phyloP scores from a whole-genome alignment of 768 basidiomycete genomes.

The Lactarius evosmus region DNA sequence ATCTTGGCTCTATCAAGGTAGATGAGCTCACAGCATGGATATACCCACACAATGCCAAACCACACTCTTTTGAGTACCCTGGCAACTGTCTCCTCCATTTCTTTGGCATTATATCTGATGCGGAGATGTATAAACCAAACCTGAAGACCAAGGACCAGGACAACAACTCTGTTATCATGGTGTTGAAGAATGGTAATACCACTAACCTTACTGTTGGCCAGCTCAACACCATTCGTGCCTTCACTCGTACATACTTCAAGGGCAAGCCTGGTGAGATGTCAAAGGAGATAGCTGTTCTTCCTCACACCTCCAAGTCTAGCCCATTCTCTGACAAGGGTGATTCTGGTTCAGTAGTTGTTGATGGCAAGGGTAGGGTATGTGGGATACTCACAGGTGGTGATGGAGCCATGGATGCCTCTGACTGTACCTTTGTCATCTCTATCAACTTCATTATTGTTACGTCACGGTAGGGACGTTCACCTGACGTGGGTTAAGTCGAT shows the following conservation, averaged over 20 bases:
- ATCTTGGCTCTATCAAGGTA: background rate
- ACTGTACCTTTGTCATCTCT: too few relatives aligned
- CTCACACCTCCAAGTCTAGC: slow-evolving; percentile 17
- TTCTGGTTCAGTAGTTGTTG: slow-evolving; percentile 28
- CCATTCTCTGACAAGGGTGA: slow-evolving; percentile 26
- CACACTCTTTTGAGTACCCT: background rate
- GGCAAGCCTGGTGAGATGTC: background rate
- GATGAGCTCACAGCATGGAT: background rate
- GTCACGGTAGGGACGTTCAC: too few relatives aligned
- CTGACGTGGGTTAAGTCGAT: too few relatives aligned
- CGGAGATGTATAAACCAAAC: background rate
- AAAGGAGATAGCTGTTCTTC: slow-evolving; percentile 23
- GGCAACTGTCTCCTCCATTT: background rate
- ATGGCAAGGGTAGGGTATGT: slow-evolving; percentile 31
- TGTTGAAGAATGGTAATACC: slow-evolving; percentile 25
- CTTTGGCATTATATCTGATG: background rate
- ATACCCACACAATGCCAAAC: background rate
- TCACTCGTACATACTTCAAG: background rate
- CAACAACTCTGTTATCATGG: background rate
- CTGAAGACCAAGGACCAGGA: background rate
- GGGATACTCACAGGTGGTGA: slow-evolving; percentile 36
- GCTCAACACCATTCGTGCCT: slow-evolving; percentile 24
- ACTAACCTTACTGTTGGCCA: slow-evolving; percentile 29
- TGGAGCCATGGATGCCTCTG: slow-evolving; percentile 4
- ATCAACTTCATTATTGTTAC: too few relatives aligned